Base-by-base conservation (phyloP, 176 grass and related monocot genomes). In the Chrysopogon serrulatus region DNA sequence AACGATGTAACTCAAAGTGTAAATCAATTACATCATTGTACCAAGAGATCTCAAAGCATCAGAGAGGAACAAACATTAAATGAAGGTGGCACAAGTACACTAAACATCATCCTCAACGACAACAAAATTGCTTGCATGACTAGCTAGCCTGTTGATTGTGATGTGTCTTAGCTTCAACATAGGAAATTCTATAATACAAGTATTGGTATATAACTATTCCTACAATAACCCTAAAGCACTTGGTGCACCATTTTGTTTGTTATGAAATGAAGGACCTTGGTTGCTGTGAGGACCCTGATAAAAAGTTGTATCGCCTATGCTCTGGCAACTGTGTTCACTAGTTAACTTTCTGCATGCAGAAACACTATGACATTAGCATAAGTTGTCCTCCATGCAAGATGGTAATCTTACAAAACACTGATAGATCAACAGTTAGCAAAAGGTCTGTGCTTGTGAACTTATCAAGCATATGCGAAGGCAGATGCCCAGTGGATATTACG, bases 1-100 rank as follows among this genome's bases (percentile, higher is more conserved):
- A 70, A 71, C 45, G 72, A 53, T 88, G 80, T 10, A 63, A 82
- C 68, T 60, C 26, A 47, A 33, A 87, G 19, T 30, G 78, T 45
- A 72, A 35, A 69, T 23, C 2, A 34, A 68, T 23, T 4, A 59
- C 42, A 82, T 32, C 59, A 35, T 1, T 10, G 65, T 43, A 68
- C n/a, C 59, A 56, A 9, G 16, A 67, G 14, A 35, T 61, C 32
- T 9, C 56, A 73, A 53, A 79, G 47, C 10, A 37, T 83, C 42
- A 14, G 44, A 41, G 9, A 37, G 13, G 26, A 74, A 8, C 56
- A 73, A 26, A 23, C 32, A 45, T 8, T 24, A 57, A 78, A 69
- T 34, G 56, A 23, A 84, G 27, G 26, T 66, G 42, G 45, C 19
- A 78, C 9, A 57, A 54, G 54, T 19, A 42, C 33, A 34, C 56